These are phyloP conservation scores for Paraleonurus japonicus DNA, from an alignment of 257 asterid genomes.

Conservation along the genomic window DNA sequence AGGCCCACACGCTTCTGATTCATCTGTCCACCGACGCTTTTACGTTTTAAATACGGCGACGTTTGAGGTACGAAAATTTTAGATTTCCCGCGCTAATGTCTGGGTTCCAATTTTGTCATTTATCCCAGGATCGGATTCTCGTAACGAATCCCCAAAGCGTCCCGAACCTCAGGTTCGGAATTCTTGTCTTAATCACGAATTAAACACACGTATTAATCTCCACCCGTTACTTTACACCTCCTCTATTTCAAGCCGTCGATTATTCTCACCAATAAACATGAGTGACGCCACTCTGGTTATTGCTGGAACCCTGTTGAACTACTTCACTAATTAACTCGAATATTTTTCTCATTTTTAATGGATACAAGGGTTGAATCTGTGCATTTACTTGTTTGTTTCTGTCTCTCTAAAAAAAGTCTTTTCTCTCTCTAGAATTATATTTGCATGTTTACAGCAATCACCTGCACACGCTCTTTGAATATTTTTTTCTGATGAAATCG, in stretches of 20 bases:
- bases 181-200: constrained; percentile 15
- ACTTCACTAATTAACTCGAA: background rate
- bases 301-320: constrained; percentile 3
- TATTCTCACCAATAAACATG: background rate
- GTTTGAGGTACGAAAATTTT: constrained; percentile 6
- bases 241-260: constrained; percentile 20
- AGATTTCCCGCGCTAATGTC: constrained; percentile 54
- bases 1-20: no score
- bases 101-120: constrained; percentile 55
- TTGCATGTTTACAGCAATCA: background rate
- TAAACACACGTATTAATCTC: constrained; percentile 15
- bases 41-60: background rate
- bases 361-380: background rate
- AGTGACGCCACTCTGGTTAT: constrained; percentile 11
- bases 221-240: constrained; percentile 13
- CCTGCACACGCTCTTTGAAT: background rate
- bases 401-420: background rate
- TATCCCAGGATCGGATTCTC: constrained; percentile 43
- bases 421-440: constrained; percentile 3
- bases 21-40: background rate
- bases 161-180: constrained; percentile 26
- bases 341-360: constrained; percentile 2
- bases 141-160: constrained; percentile 26
- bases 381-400: background rate
- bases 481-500: background rate